These are phyloP conservation scores for Aspergillus japonicus DNA, from an alignment of 2,329 filamentous ascomycete species.

Conservation along the genomic window DNA sequence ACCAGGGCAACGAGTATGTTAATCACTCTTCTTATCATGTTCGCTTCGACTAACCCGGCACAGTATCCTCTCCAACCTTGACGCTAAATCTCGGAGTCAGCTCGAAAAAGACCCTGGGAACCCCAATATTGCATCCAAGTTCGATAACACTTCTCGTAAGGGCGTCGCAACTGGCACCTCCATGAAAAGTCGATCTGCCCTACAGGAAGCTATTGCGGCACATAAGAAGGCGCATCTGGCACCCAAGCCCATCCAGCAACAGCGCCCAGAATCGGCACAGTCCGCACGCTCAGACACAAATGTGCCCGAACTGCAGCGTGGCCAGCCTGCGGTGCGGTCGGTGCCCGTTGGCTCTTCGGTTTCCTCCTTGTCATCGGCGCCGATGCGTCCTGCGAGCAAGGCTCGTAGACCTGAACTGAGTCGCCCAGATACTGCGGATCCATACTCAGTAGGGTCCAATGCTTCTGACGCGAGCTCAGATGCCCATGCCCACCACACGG, in stretches of 20 bases:
- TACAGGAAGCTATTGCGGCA: slow-evolving; percentile 81
- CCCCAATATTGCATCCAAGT: slow-evolving; percentile 40
- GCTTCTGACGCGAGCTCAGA: slow-evolving; percentile 51
- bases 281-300: slow-evolving; percentile 26
- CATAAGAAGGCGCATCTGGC: slow-evolving; percentile 63
- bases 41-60: slow-evolving; percentile 24
- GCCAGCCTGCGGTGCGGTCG: slow-evolving; percentile 38
- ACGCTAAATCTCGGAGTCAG: slow-evolving; percentile 73
- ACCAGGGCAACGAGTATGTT: slow-evolving; percentile 69
- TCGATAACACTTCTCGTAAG: slow-evolving; percentile 19
- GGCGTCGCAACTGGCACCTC: slow-evolving; percentile 20
- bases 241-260: slow-evolving; percentile 41
- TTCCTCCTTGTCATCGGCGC: slow-evolving; percentile 57
- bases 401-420: slow-evolving; percentile 38
- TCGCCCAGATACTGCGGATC: slow-evolving; percentile 37
- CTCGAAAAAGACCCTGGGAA: slow-evolving; percentile 83
- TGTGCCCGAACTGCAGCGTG: slow-evolving; percentile 31
- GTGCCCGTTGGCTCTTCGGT: slow-evolving; percentile 37
- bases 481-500: slow-evolving; percentile 18
- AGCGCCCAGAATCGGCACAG: slow-evolving; percentile 59
- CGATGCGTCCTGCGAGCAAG: slow-evolving; percentile 51
- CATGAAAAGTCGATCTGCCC: slow-evolving; percentile 48
- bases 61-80: slow-evolving; percentile 76
- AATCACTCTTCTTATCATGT: slow-evolving; percentile 1
- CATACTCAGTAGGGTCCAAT: slow-evolving; percentile 44